Evolutionary conservation across 176 grass and related monocot genomes (phyloP).

Genomic region (Avena atlantica): DNA sequence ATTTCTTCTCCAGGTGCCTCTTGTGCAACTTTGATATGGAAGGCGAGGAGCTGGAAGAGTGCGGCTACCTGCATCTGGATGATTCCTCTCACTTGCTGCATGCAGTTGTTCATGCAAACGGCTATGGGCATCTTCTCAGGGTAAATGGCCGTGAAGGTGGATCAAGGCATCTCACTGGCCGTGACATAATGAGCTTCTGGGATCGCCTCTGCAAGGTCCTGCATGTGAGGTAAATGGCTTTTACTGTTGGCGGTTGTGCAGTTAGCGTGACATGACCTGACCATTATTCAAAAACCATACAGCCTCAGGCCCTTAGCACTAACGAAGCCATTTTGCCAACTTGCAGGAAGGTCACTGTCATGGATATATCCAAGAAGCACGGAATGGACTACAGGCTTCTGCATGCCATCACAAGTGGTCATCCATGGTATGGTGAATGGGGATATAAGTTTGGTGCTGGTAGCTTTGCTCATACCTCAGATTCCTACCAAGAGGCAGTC

Average conservation of each 20-base stretch:
- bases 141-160: conserved; percentile 95
- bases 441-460: conserved; percentile 95
- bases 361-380: conserved; percentile 97
- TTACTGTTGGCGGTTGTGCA: background rate
- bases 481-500: conserved; percentile 74
- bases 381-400: conserved; percentile 95
- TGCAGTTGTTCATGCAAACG: conserved; percentile 93
- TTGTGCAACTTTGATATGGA: conserved; percentile 77
- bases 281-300: background rate
- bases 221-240: conserved; percentile 63
- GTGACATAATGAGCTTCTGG: conserved; percentile 94
- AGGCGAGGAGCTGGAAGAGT: conserved; percentile 62
- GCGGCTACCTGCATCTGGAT: conserved; percentile 68
- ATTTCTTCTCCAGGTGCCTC: conserved; percentile 64
- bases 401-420: conserved; percentile 74
- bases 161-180: conserved; percentile 78
- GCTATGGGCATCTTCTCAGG: conserved; percentile 91
- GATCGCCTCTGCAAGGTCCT: conserved; percentile 86
- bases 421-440: conserved; percentile 96
- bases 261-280: background rate
- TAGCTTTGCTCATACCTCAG: conserved; percentile 78
- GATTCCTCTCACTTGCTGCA: conserved; percentile 84
- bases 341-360: conserved; percentile 91
- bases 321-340: background rate
- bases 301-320: background rate